Percentiles rank a stretch among this genome's conserved stretches.
Conservation (phyloP, 306 rosid genomes). For the Malus orientalis region DNA sequence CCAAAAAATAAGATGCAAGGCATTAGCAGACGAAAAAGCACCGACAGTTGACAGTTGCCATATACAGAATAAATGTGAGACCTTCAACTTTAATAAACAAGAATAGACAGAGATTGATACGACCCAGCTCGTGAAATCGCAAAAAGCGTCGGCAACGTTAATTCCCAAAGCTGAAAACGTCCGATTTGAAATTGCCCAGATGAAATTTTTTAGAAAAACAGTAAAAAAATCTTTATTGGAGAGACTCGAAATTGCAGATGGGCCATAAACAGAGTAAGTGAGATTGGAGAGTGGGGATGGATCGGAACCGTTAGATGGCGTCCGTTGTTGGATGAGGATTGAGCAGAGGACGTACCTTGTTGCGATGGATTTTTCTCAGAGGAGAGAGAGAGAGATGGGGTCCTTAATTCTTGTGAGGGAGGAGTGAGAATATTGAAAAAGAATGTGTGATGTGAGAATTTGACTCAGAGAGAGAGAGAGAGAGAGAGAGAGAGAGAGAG, state of each 20-base stretch:
- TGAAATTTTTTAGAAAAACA: not conserved
- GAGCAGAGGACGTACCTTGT: slow-evolving; percentile 2
- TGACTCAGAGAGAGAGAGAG: not conserved
- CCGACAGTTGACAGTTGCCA: slow-evolving; percentile 25
- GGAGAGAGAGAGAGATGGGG: not conserved
- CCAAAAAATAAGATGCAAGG: not conserved
- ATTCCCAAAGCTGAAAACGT: not conserved
- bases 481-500: too few species aligned
- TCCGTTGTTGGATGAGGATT: not conserved
- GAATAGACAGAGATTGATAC: not conserved
- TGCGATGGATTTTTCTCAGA: not conserved
- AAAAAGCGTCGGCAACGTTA: slow-evolving; percentile 14
- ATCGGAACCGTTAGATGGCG: not conserved
- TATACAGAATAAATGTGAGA: not conserved
- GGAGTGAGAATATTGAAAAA: not conserved
- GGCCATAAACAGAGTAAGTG: not conserved
- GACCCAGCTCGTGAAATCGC: slow-evolving; percentile 11
- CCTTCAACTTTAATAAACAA: not conserved
- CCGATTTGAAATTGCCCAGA: not conserved
- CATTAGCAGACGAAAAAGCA: not conserved
- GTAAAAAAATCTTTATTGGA: slow-evolving; percentile 6
- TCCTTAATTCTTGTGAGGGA: not conserved
- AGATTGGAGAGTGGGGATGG: not conserved
- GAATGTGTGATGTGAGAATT: not conserved
- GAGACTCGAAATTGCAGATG: not conserved